Evolutionary conservation across 805 yeast species (phyloP), one percentile per base, ranked within the genome.

Genomic region (Citeromyces matritensis): DNA sequence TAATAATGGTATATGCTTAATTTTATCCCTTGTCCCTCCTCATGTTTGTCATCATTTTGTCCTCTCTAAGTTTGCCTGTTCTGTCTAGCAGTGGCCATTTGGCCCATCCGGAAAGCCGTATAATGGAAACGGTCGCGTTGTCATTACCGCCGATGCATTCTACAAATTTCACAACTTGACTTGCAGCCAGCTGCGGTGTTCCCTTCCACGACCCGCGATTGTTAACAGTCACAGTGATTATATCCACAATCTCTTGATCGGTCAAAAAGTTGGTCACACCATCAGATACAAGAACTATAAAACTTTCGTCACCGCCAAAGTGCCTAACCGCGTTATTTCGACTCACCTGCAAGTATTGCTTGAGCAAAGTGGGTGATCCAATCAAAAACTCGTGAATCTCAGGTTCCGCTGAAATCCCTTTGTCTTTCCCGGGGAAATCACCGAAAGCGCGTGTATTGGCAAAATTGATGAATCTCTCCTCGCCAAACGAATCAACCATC

Each of bases 381-480:
- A 85, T 63, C 8, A 80, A 47, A 39, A 60, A 69, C 34, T 80
- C 79, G 12, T 63, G 58, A 30, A 91, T 62, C 38, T 91, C 96
- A 0, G 98, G 98, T 55, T 91, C 97, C 9, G 95, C 83, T 0
- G 86, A 64, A 2, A 91, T 73, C 1, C 98, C 98, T 48, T 73
- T 69, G 24, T 76, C 63, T 51, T 91, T 91, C 33, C 74, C 94
- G 15, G 64, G 59, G 10, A 75, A 45, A 53, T 91, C 98, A 26
- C 98, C 98, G 63, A 91, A 91, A 1, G 95, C 65, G 40, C 98
- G 65, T 2, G 98, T 91, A 46, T 91, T 91, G 14, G 96, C 95
- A 47, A 74, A 77, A 39, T 73, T 67, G 35, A 70, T 43, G 43
- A 76, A 86, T 35, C 97, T 50, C 45, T 80, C 83, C 45, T 85